Conservation (phyloP, 2,329 filamentous ascomycete genomes). For the Pseudogymnoascus sp. region DNA sequence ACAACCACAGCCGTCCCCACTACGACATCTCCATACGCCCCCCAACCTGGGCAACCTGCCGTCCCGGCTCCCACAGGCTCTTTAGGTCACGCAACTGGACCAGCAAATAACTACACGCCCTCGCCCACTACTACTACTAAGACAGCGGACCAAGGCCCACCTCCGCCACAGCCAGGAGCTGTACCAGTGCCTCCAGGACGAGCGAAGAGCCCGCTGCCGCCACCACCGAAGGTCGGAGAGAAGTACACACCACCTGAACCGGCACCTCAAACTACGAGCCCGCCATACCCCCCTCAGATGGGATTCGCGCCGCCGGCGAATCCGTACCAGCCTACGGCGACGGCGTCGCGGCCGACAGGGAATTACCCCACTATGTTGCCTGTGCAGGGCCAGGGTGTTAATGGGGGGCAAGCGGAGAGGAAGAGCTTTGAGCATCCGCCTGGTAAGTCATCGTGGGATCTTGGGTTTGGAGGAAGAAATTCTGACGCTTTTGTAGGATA, state of each 20-base stretch:
- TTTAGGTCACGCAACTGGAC: conserved; percentile 13
- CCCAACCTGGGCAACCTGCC: conserved; percentile 42
- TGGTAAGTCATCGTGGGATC: background rate
- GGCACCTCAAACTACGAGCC: conserved; percentile 26
- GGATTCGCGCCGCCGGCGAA: conserved; percentile 40
- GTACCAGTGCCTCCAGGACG: conserved; percentile 37
- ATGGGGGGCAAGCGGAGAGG: conserved; percentile 6
- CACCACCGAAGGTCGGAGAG: conserved; percentile 46
- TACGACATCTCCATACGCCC: conserved; percentile 27
- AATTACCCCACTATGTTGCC: conserved; percentile 7
- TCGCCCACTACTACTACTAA: conserved; percentile 39
- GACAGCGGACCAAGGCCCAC: conserved; percentile 34
- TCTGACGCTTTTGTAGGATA: conserved; percentile 35
- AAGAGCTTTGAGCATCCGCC: conserved; percentile 27
- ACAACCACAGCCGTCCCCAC: conserved; percentile 29
- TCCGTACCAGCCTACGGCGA: conserved; percentile 17
- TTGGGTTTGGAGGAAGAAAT: background rate
- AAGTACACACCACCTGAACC: conserved; percentile 32
- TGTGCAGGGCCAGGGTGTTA: background rate
- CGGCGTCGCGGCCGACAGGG: conserved; percentile 11
- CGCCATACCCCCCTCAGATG: conserved; percentile 43
- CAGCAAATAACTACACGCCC: conserved; percentile 29
- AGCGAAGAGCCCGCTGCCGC: conserved; percentile 34
- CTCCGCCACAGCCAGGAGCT: conserved; percentile 51
- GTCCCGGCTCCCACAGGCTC: conserved; percentile 33